phyloP scores from a whole-genome alignment of 2,329 filamentous ascomycete species.

The Trichoderma polysporum region DNA sequence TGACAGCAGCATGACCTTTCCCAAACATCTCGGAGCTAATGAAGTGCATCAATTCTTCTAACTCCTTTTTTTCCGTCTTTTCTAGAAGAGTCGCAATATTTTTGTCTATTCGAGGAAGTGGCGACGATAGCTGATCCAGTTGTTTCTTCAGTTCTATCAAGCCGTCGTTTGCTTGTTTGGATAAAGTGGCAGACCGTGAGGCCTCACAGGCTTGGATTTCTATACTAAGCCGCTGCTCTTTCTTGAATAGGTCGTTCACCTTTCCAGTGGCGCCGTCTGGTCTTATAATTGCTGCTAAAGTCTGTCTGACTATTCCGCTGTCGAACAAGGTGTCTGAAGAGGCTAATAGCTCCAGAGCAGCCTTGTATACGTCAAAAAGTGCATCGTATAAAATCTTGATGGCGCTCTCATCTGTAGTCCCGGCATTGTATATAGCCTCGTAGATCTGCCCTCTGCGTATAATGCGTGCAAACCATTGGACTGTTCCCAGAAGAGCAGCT shows the following conservation, averaged over 20 bases:
- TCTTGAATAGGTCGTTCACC: not conserved
- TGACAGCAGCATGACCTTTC: not conserved
- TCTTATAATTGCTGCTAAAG: not conserved
- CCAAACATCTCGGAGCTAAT: conserved; percentile 10
- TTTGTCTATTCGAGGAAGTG: not conserved
- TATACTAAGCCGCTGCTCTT: not conserved
- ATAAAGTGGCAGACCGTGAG: not conserved
- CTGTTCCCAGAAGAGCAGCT: not conserved
- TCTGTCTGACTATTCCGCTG: not conserved
- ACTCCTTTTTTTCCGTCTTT: not conserved
- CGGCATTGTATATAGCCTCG: not conserved
- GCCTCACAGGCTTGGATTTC: not conserved
- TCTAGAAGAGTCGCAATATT: not conserved
- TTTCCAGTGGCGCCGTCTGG: not conserved
- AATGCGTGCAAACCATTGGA: conserved; percentile 3
- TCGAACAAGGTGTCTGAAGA: not conserved
- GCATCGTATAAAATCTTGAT: not conserved
- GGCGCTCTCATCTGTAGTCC: not conserved
- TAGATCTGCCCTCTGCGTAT: conserved; percentile 8
- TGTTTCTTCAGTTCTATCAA: not conserved
- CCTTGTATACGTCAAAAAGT: not conserved
- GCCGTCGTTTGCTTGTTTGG: not conserved
- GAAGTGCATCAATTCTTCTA: not conserved
- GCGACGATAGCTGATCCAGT: not conserved
- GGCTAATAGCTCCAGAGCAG: not conserved